A percentile compares a stretch with the other conserved stretches of the same genome.
phyloP scores from a whole-genome alignment of 148 eudicot species.

The Spergularia bocconei region DNA sequence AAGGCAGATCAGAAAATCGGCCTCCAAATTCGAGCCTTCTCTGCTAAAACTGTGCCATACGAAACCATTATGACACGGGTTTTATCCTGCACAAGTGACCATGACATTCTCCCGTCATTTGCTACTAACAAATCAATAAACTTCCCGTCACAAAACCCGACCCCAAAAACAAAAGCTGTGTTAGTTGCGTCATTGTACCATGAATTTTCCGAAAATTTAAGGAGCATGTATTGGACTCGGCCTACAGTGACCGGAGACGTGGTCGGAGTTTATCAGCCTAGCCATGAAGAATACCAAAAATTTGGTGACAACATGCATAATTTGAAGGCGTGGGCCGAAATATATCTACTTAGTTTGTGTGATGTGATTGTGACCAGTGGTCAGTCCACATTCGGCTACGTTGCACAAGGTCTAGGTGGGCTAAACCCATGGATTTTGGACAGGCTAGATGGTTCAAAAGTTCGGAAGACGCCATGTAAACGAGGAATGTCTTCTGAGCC shows the following conservation, averaged over 20 bases:
- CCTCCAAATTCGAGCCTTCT: constrained; percentile 66
- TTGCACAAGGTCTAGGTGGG: constrained; percentile 81
- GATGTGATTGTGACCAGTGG: constrained; percentile 79
- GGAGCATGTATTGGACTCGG: constrained; percentile 48
- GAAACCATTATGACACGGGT: constrained; percentile 54
- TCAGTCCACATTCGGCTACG: constrained; percentile 80
- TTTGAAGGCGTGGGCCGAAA: constrained; percentile 81
- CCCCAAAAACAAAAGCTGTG: constrained; percentile 37
- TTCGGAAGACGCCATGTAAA: constrained; percentile 49
- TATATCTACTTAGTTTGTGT: constrained; percentile 70
- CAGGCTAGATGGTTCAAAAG: constrained; percentile 32
- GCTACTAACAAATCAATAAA: constrained; percentile 6
- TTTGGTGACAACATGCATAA: constrained; percentile 48
- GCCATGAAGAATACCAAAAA: constrained; percentile 65
- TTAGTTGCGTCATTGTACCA: constrained; percentile 59
- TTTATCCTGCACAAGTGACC: constrained; percentile 40
- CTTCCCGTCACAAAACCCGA: constrained; percentile 8
- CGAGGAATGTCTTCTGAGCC: constrained; percentile 73
- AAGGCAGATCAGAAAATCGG: constrained; percentile 65
- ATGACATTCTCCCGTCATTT: constrained; percentile 55
- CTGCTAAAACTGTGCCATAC: constrained; percentile 25
- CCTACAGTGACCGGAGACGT: constrained; percentile 56
- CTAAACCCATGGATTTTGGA: constrained; percentile 66
- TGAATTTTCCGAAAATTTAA: constrained; percentile 44
- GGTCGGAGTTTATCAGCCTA: constrained; percentile 62